A percentile compares a stretch with the other conserved stretches of the same genome.
Conservation (phyloP, 2,329 filamentous ascomycete species). For the Elsinoe arachidis region DNA sequence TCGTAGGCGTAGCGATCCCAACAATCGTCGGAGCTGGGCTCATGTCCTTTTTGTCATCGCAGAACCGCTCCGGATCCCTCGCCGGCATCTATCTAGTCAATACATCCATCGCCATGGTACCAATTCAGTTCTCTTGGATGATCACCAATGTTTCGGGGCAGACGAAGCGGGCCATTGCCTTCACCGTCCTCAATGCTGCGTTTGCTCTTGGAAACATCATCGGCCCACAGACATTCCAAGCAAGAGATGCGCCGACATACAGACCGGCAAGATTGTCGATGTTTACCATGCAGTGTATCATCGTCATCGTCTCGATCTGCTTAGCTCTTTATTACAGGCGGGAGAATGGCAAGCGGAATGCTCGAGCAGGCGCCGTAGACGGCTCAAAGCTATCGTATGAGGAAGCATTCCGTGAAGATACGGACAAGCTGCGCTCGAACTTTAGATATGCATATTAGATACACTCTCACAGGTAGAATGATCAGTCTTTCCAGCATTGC, state of each 20-base stretch:
- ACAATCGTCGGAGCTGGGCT: constrained; percentile 40
- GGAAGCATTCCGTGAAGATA: neutral
- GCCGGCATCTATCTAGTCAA: constrained; percentile 28
- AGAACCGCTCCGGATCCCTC: constrained; percentile 15
- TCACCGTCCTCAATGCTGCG: neutral
- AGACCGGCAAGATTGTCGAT: constrained; percentile 33
- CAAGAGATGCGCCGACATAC: constrained; percentile 27
- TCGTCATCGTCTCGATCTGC: constrained; percentile 28
- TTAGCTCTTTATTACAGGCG: constrained; percentile 42
- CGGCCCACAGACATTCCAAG: constrained; percentile 29
- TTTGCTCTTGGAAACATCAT: constrained; percentile 28
- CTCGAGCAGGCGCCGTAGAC: neutral
- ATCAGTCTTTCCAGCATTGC: too few relatives aligned
- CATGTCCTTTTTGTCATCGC: constrained; percentile 39
- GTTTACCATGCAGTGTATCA: constrained; percentile 10
- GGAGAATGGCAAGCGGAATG: constrained; percentile 25
- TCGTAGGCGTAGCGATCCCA: constrained; percentile 41
- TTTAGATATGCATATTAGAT: constrained; percentile 1
- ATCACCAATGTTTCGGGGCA: constrained; percentile 41
- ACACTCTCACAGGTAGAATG: neutral
- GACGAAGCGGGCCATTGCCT: constrained; percentile 23
- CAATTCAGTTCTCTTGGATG: constrained; percentile 27
- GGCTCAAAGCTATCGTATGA: neutral
- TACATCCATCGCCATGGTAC: constrained; percentile 24
- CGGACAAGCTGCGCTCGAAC: neutral